phyloP scores from a whole-genome alignment of 768 basidiomycete genomes.

The Suillus placidus region DNA sequence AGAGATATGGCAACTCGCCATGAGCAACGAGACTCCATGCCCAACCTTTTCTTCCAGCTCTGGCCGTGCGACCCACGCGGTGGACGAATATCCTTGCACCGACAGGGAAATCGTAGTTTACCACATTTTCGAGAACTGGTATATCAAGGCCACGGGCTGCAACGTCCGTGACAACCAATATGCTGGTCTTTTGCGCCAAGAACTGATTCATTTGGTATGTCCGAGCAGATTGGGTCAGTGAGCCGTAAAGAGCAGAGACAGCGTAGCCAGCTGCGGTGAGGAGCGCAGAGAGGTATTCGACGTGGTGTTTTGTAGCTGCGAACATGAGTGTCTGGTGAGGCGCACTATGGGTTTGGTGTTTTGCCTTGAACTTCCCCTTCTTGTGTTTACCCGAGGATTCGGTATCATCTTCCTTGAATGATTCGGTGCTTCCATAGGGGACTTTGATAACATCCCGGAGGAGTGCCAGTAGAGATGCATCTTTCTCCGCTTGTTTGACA shows the following conservation, averaged over 20 bases:
- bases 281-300: conserved; percentile 87
- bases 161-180: conserved; percentile 96
- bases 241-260: conserved; percentile 93
- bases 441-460: conserved; percentile 87
- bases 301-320: conserved; percentile 96
- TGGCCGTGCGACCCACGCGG: conserved; percentile 94
- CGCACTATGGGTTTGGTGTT: conserved; percentile 51
- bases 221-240: conserved; percentile 90
- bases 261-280: conserved; percentile 82
- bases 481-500: conserved; percentile 91
- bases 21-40: conserved; percentile 94
- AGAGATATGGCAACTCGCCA: conserved; percentile 83
- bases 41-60: conserved; percentile 94
- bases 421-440: conserved; percentile 51
- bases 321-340: conserved; percentile 95
- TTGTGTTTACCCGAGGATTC: conserved; percentile 40
- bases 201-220: conserved; percentile 91
- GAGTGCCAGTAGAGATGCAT: conserved; percentile 82
- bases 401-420: conserved; percentile 29
- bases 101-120: conserved; percentile 98
- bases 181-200: conserved; percentile 72
- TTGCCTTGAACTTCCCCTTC: conserved; percentile 55
- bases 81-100: conserved; percentile 94
- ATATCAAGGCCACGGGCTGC: conserved; percentile 99
- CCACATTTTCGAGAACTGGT: conserved; percentile 91